phyloP scores from a whole-genome alignment of 306 rosid genomes.

The Psophocarpus tetragonolobus region DNA sequence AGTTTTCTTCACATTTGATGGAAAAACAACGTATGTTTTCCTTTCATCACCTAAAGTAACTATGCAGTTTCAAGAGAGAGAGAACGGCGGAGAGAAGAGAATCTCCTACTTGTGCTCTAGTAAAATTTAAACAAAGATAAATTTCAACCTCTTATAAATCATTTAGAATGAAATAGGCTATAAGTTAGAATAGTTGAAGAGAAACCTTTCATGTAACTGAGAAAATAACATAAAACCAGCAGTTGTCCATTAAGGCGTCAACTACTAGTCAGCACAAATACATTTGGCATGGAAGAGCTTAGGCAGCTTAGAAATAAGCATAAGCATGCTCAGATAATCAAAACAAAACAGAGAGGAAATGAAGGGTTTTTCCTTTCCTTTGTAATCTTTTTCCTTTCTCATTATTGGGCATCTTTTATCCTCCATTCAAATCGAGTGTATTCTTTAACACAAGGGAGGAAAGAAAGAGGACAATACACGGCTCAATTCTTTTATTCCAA shows the following conservation, averaged over 20 bases:
- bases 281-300: constrained; percentile 6
- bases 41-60: not conserved
- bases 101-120: not conserved
- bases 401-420: not conserved
- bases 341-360: not conserved
- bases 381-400: not conserved
- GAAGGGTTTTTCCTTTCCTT: not conserved
- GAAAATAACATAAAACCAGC: not conserved
- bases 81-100: not conserved
- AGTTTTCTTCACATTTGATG: not conserved
- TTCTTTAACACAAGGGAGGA: not conserved
- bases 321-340: not conserved
- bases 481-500: not conserved
- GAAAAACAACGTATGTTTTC: not conserved
- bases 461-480: not conserved
- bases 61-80: not conserved
- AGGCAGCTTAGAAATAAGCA: constrained; percentile 14
- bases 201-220: not conserved
- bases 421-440: not conserved
- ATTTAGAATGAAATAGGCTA: not conserved
- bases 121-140: not conserved
- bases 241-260: not conserved
- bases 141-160: not conserved
- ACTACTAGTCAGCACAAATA: not conserved
- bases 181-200: not conserved